Evolutionary conservation across 73 alveolate genomes (phyloP).

Genomic region (Loxodes magnus): DNA sequence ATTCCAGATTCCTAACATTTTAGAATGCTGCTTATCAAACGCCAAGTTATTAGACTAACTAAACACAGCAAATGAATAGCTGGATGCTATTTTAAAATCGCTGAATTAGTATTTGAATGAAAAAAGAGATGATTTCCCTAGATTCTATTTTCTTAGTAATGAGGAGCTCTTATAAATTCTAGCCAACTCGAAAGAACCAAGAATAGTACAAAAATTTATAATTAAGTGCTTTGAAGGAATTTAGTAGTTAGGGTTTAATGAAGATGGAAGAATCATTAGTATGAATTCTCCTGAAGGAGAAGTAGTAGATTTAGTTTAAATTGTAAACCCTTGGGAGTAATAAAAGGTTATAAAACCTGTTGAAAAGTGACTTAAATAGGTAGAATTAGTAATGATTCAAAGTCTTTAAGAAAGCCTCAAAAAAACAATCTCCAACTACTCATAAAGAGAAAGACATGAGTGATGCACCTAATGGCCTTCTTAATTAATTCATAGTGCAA

Average conservation of each 20-base stretch:
- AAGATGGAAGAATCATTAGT: slow-evolving; percentile 31
- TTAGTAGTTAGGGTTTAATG: slow-evolving; percentile 11
- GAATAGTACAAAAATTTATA: slow-evolving; percentile 63
- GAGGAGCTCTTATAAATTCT: slow-evolving; percentile 97
- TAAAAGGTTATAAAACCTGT: slow-evolving; percentile 52
- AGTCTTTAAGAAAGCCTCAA: slow-evolving; percentile 21
- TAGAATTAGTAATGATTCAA: slow-evolving; percentile 46
- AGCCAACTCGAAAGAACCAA: slow-evolving; percentile 89
- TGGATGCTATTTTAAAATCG: slow-evolving; percentile 67
- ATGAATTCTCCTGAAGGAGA: slow-evolving; percentile 65
- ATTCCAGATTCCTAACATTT: slow-evolving; percentile 58
- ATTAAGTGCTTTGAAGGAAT: slow-evolving; percentile 56
- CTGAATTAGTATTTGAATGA: slow-evolving; percentile 65
- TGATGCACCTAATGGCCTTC: slow-evolving; percentile 59
- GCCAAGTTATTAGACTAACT: slow-evolving; percentile 44
- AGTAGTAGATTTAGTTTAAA: slow-evolving; percentile 38
- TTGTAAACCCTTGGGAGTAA: slow-evolving; percentile 49
- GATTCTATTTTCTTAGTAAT: slow-evolving; percentile 97
- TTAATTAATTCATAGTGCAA: slow-evolving; percentile 35
- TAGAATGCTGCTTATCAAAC: slow-evolving; percentile 51
- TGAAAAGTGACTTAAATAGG: slow-evolving; percentile 49
- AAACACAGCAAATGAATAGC: slow-evolving; percentile 52
- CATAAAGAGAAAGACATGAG: slow-evolving; percentile 28
- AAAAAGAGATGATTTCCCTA: slow-evolving; percentile 82
- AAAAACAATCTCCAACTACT: slow-evolving; percentile 16